Base-by-base conservation (phyloP, 2,329 filamentous ascomycete species). In the Leptodontidium sp. region DNA sequence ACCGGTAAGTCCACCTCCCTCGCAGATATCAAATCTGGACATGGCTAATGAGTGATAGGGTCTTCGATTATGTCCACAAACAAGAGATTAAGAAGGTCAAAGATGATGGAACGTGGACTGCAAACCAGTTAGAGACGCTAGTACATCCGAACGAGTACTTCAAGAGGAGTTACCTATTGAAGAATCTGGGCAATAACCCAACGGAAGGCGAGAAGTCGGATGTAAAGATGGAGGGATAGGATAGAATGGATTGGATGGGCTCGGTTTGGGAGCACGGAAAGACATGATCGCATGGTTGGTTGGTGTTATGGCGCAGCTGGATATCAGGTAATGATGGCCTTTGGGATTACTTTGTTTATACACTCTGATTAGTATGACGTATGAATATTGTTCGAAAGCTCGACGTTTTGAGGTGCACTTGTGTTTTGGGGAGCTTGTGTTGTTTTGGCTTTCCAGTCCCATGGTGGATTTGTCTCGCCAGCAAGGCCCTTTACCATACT, bases 61-160 rank as follows among this genome's bases (percentile, higher is more conserved):
- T 99, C 0, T 99, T 98, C 79, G 96, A 99, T 76, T 87, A 91
- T 78, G 82, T 91, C 21, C 94, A 99, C 80, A 94, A 92, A 78
- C 84, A 84, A 21, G 91, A 95, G 78, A 88, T 96, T 68, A 91
- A 89, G 78, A 89, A 87, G 76, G 92, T 91, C 70, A 93, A 91
- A 80, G 92, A 94, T 52, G 90, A 93, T 61, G 86, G 88, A 6
- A 84, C 90, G 63, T 91, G 91, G 89, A 89, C 85, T 14, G 82
- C 90, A 7, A 88, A 89, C 17, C 93, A 97, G 79, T 84, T 97
- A 52, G 95, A 98, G 81, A 98, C 95, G 0, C 97, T 99, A 78
- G 90, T 97, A 26, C 96, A 99, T 81, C 96, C 96, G 12, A 99
- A 99, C 79, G 94, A 95, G 73, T 99, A 98, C 81, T 99, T 98